Conservation (phyloP, 1,284 basidiomycete species). For the Heterobasidion occidentale region DNA sequence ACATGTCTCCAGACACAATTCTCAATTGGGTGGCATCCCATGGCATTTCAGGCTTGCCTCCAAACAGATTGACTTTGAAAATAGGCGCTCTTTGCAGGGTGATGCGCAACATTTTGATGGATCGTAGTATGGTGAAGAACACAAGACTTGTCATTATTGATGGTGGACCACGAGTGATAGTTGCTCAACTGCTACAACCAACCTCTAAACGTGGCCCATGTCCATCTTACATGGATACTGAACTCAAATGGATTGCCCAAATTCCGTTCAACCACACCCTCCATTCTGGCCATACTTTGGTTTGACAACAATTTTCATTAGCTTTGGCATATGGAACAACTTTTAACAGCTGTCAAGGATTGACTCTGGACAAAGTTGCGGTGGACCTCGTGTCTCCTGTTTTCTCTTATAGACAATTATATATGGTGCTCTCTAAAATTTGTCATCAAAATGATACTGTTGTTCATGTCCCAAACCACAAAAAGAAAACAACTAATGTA, state of each 20-base stretch:
- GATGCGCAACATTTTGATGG: conserved; percentile 30
- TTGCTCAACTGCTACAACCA: conserved; percentile 20
- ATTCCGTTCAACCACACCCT: conserved; percentile 23
- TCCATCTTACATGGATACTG: conserved; percentile 5
- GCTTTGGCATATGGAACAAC: conserved; percentile 33
- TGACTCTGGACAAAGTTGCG: conserved; percentile 29
- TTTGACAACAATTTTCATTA: conserved; percentile 31
- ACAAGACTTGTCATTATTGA: conserved; percentile 23
- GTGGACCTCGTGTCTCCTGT: conserved; percentile 27
- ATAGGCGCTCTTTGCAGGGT: conserved; percentile 26
- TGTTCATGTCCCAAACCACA: not conserved
- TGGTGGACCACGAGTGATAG: conserved; percentile 21
- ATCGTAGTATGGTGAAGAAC: conserved; percentile 32
- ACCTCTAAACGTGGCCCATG: conserved; percentile 6
- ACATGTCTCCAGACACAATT: conserved; percentile 10
- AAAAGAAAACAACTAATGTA: not conserved
- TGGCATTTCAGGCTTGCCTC: conserved; percentile 23
- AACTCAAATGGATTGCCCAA: conserved; percentile 23
- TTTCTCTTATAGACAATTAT: conserved; percentile 36
- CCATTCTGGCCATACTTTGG: conserved; percentile 23
- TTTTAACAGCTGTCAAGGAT: conserved; percentile 35
- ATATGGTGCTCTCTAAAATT: conserved; percentile 33
- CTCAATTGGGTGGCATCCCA: conserved; percentile 20
- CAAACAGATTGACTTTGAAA: conserved; percentile 24
- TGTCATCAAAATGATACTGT: conserved; percentile 16